Conservation (phyloP, 129 eudicot genomes). For the Flaveria ramosissima region DNA sequence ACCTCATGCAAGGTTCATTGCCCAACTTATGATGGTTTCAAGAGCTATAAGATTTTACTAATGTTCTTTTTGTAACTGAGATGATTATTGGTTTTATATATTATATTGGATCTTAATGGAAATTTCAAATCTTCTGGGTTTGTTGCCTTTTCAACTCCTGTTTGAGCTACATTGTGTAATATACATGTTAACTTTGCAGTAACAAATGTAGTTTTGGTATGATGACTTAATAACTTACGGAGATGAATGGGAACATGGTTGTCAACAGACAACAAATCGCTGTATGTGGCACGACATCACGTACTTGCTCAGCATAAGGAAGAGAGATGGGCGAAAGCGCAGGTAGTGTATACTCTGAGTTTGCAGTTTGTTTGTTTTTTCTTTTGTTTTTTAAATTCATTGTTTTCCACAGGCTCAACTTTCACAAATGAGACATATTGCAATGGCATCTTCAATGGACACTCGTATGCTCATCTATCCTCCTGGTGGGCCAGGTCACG, state of each 20-base stretch:
- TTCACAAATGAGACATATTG: constrained; percentile 85
- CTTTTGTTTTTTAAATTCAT: neutral
- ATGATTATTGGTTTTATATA: constrained; percentile 30
- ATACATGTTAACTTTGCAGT: too few species aligned
- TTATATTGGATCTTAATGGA: constrained; percentile 69
- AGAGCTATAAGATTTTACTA: neutral
- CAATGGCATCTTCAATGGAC: constrained; percentile 76
- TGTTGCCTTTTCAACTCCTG: constrained; percentile 60
- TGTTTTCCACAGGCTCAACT: constrained; percentile 63
- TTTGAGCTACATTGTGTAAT: neutral
- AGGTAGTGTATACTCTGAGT: too few species aligned
- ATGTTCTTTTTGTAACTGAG: neutral
- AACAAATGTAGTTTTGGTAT: too few species aligned
- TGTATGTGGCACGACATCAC: too few species aligned
- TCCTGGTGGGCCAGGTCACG: constrained; percentile 76
- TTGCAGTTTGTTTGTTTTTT: too few species aligned
- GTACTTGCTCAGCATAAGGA: too few species aligned
- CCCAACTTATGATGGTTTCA: neutral
- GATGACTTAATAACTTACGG: too few species aligned
- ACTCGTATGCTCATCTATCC: constrained; percentile 89
- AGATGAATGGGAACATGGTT: too few species aligned
- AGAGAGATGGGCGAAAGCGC: too few species aligned
- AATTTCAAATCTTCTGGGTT: constrained; percentile 66
- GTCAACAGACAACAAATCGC: too few species aligned
- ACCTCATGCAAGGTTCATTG: constrained; percentile 51